Base-by-base conservation (phyloP, 371 early-diverging fungal genomes). In the Umbelopsis sp. region DNA sequence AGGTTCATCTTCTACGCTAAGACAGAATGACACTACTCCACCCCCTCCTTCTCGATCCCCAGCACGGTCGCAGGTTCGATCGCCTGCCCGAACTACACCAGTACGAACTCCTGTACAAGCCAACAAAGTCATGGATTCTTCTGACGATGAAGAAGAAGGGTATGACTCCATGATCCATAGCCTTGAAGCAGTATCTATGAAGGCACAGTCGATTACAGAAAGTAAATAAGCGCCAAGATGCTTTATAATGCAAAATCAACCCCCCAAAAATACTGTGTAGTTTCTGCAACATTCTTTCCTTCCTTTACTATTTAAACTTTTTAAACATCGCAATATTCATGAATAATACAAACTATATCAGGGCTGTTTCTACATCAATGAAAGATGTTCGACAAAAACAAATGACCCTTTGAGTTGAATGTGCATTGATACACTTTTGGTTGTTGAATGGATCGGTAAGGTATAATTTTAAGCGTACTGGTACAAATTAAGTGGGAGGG, bases 51-150 rank as follows among this genome's bases (percentile, higher is more conserved):
- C 57, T 35, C 25, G 57, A 35, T 57, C 57, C 12, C 57, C 57
- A 57, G 57, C 57, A 35, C 57, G 57, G 29, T 57, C 57, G 57
- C 57, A 57, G 57, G 57, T 35, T 35, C 57, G 57, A 57, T 57
- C 57, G 57, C 57, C 57, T 6, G 57, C 35, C 35, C 57, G 57
- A 57, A 35, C 48, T 20, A 7, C 52, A 20, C 52, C 52, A 20
- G 14, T 51, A 29, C 22, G 52, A 51, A 51, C 52, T 20, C 57
- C 57, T 4, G 57, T 57, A 12, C 57, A 57, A 35, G 35, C 29
- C 29, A 24, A 57, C 18, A 35, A 35, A 10, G 29, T 32, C 18
- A 32, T 57, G 57, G 57, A 57, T 35, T 57, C 57, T 11, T 57
- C 57, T 29, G 57, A 57, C 35, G 57, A 57, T 14, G 57, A 57